A percentile compares a stretch with the other conserved stretches of the same genome.
phyloP scores from a whole-genome alignment of 306 rosid species.

The Sechiopsis laciniata region DNA sequence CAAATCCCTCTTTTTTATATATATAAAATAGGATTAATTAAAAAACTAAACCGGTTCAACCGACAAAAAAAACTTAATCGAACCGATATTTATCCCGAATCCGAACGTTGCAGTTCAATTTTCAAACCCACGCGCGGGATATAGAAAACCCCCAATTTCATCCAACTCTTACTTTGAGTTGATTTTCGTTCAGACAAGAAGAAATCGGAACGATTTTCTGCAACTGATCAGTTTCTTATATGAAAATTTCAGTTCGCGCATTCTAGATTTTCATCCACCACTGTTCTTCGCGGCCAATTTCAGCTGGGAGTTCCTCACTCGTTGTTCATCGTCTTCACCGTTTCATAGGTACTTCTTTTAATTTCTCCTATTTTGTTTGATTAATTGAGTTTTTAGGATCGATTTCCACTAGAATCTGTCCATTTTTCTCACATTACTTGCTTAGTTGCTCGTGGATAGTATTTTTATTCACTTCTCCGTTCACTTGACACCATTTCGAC shows the following conservation, averaged over 20 bases:
- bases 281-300: too few relatives aligned
- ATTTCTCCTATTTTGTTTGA: too few relatives aligned
- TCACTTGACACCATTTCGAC: neutral
- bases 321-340: neutral
- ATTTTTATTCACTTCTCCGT: neutral
- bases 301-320: neutral
- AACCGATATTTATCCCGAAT: neutral
- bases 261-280: neutral
- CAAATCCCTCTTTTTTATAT: too few relatives aligned
- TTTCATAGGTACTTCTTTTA: neutral
- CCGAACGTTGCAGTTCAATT: constrained; percentile 10
- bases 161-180: neutral
- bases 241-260: neutral
- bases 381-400: neutral
- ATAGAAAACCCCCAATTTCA: constrained; percentile 1
- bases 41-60: neutral
- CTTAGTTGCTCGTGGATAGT: neutral
- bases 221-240: neutral
- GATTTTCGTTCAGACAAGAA: neutral
- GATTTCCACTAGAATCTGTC: neutral
- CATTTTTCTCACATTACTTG: neutral
- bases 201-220: neutral
- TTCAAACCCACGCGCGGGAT: neutral
- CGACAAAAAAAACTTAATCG: neutral
- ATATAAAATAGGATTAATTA: too few relatives aligned